phyloP scores from a whole-genome alignment of 768 basidiomycete species.

The Psilocybe subaeruginosa region DNA sequence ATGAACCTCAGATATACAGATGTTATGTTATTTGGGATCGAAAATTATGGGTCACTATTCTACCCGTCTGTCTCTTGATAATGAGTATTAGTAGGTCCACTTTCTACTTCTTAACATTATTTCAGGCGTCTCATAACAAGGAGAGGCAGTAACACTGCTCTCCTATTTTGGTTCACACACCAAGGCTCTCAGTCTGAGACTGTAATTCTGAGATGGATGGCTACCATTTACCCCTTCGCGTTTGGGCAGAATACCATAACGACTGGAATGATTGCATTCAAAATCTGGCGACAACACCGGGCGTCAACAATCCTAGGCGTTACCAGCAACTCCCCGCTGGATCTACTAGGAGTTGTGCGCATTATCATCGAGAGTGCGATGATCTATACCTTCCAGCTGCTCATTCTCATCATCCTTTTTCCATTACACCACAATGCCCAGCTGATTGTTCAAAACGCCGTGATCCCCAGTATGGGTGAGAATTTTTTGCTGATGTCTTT shows the following conservation, averaged over 20 bases:
- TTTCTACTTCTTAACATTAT: background rate
- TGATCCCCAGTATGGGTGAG: constrained; percentile 33
- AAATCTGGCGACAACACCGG: constrained; percentile 27
- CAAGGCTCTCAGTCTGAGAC: constrained; percentile 11
- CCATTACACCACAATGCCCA: constrained; percentile 26
- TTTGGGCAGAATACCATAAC: constrained; percentile 28
- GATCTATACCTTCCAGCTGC: constrained; percentile 30
- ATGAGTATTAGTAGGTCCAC: constrained; percentile 19
- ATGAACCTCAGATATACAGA: constrained; percentile 20
- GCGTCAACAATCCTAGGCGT: constrained; percentile 19
- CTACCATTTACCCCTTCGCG: constrained; percentile 23
- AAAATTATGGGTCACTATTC: constrained; percentile 20
- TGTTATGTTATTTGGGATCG: constrained; percentile 29
- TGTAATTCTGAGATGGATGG: constrained; percentile 18
- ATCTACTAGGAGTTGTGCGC: constrained; percentile 26
- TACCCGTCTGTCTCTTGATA: constrained; percentile 22
- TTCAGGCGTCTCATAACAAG: background rate
- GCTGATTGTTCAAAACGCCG: constrained; percentile 26
- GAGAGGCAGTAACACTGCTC: constrained; percentile 15
- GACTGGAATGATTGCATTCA: constrained; percentile 28
- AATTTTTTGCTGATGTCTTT: background rate
- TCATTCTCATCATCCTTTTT: constrained; percentile 30
- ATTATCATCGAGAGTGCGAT: constrained; percentile 35
- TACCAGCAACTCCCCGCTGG: constrained; percentile 14
- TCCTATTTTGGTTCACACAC: constrained; percentile 22